Percentiles rank a stretch among this genome's conserved stretches.
phyloP scores from a whole-genome alignment of 2,329 filamentous ascomycete genomes.

The Botrytis deweyae region DNA sequence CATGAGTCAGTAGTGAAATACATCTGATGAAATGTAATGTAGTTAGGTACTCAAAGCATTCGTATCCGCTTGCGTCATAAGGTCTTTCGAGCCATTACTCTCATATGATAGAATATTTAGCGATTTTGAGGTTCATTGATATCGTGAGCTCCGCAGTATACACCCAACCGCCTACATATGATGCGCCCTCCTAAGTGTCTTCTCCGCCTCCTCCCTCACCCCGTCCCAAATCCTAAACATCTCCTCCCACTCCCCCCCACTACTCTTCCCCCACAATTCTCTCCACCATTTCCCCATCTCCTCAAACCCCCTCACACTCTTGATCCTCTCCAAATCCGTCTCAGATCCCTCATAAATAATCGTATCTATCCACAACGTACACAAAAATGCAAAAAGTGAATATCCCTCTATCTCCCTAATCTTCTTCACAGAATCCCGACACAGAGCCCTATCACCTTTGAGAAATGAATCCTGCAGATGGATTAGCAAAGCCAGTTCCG shows the following conservation, averaged over 20 bases:
- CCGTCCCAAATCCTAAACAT: not conserved
- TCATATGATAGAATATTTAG: fast-evolving
- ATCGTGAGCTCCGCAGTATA: not conserved
- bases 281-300: not conserved
- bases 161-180: not conserved
- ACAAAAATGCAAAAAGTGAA: not conserved
- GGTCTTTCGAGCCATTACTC: not conserved
- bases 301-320: not conserved
- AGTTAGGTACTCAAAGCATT: not conserved
- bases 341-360: not conserved
- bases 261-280: not conserved
- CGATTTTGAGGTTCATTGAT: not conserved
- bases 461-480: not conserved
- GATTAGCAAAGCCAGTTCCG: not conserved
- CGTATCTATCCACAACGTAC: not conserved
- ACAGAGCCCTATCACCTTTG: not conserved
- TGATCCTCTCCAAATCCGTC: not conserved
- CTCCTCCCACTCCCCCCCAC: not conserved
- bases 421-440: not conserved
- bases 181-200: too few relatives aligned
- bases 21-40: not conserved
- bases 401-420: not conserved
- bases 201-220: too few relatives aligned
- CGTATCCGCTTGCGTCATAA: not conserved
- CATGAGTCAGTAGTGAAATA: too few relatives aligned